Conservation (phyloP, 2,329 filamentous ascomycete genomes). For the Ophiocordyceps camponoti-floridani region DNA sequence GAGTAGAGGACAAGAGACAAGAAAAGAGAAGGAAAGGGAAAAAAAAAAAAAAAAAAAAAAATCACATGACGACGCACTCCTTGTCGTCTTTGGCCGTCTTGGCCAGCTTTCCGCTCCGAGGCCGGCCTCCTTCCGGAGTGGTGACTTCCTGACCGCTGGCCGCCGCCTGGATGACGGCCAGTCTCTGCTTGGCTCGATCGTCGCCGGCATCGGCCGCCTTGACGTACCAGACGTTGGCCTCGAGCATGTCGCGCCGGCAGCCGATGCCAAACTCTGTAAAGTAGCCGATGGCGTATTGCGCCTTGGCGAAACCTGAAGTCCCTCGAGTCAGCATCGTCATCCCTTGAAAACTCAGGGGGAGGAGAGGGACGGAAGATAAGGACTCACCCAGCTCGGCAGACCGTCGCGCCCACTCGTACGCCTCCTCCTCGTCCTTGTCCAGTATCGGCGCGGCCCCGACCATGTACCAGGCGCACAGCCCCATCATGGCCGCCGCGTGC, state of each 20-base stretch:
- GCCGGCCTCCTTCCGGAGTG: constrained; percentile 38
- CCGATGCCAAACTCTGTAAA: constrained; percentile 99
- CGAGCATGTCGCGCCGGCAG: constrained; percentile 80
- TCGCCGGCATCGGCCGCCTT: constrained; percentile 86
- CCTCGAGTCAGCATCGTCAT: not conserved
- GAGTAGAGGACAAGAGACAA: not conserved
- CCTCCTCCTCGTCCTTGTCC: constrained; percentile 89
- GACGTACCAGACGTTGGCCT: constrained; percentile 97
- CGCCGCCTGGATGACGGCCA: constrained; percentile 74
- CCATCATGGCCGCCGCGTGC: constrained; percentile 88
- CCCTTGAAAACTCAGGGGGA: not conserved
- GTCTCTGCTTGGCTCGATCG: constrained; percentile 69
- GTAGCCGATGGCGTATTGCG: constrained; percentile 90
- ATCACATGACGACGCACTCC: constrained; percentile 39
- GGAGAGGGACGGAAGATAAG: not conserved
- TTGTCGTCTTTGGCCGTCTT: constrained; percentile 33
- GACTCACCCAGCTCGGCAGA: constrained; percentile 68
- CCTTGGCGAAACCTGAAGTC: constrained; percentile 53
- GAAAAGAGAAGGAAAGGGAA: not conserved
- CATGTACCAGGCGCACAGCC: constrained; percentile 95
- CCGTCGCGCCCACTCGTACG: constrained; percentile 85
- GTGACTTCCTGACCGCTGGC: constrained; percentile 39
- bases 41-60: not conserved
- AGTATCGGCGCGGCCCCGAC: constrained; percentile 82
- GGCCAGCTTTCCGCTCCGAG: constrained; percentile 30